phyloP scores from a whole-genome alignment of 169 alveolate genomes.

The Cryptosporidium meleagridis region DNA sequence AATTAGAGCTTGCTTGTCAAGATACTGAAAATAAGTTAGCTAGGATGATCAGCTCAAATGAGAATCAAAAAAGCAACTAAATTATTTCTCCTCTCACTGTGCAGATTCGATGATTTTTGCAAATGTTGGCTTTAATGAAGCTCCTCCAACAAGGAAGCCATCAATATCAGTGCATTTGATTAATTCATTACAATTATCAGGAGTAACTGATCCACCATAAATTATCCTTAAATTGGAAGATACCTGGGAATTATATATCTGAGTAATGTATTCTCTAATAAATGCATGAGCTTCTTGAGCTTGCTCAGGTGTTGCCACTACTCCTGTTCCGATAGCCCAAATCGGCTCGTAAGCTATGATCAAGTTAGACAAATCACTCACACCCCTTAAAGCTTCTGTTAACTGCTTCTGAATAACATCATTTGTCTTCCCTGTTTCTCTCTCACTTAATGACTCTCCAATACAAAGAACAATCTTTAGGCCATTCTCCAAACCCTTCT shows the following conservation, averaged over 20 bases:
- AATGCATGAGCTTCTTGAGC: slow-evolving; percentile 94
- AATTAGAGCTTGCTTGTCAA: slow-evolving; percentile 60
- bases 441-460: slow-evolving; percentile 95
- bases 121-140: slow-evolving; percentile 96
- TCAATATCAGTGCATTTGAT: slow-evolving; percentile 93
- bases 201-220: slow-evolving; percentile 99
- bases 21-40: slow-evolving; percentile 50
- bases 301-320: slow-evolving; percentile 95
- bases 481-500: slow-evolving; percentile 85
- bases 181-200: slow-evolving; percentile 93
- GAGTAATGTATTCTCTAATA: slow-evolving; percentile 41
- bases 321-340: slow-evolving; percentile 99
- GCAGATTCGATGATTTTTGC: slow-evolving; percentile 90
- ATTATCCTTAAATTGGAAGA: slow-evolving; percentile 86
- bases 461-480: slow-evolving; percentile 93
- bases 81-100: not conserved
- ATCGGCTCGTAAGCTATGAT: slow-evolving; percentile 99
- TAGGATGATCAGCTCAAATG: slow-evolving; percentile 15
- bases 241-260: not conserved
- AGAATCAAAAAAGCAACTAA: not conserved
- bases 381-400: slow-evolving; percentile 75
- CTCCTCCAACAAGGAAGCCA: slow-evolving; percentile 99
- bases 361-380: slow-evolving; percentile 88
- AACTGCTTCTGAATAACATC: slow-evolving; percentile 93
- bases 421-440: slow-evolving; percentile 93